Base-by-base conservation (phyloP, 768 basidiomycete genomes). In the Boletus fagicola region DNA sequence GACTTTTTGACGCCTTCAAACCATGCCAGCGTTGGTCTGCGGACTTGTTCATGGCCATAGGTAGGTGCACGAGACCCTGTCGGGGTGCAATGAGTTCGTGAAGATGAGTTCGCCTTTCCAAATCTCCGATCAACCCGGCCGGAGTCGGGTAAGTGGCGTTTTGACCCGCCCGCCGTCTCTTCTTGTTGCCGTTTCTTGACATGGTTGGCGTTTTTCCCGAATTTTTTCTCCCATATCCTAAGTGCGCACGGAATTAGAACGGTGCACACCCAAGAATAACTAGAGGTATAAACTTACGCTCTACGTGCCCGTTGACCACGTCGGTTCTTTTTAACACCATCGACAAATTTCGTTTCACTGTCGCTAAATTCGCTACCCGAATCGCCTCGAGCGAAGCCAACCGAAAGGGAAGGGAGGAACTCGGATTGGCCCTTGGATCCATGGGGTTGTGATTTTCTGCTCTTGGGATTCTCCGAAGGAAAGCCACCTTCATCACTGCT, bases 171-270 rank as follows among this genome's bases (percentile, higher is more conserved):
- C 33, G 31, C 65, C 50, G 49, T 36, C 39, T 65, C 66, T 18
- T 36, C 35, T 54, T 74, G 74, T 43, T 65, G 68, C 58, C 75
- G 71, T 62, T 84, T 88, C 73, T 89, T 88, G 74, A 95, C 81
- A 71, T 98, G 96, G 69, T 96, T 97, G 24, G 96, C 95, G 59
- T 86, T 84, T 58, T 78, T 82, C 48, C 96, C 96, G 65, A 85
- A 98, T 72, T 94, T 98, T 76, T 94, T 95, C 75, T 98, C 96
- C 95, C 96, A 98, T 62, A 98, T 97, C 2, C 95, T 98, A 65
- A 30, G 42, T 11, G 30, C 33, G 2, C 24, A 33, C 8, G 31
- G 53, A 65, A 57, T 57, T 50, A 53, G 40, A 44, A 49, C 36
- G 22, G 13, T 13, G 24, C 38, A 38, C 16, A 13, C 2, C 31